Conservation (phyloP, 495 filamentous ascomycete species). For the Aspergillus sparsus region DNA sequence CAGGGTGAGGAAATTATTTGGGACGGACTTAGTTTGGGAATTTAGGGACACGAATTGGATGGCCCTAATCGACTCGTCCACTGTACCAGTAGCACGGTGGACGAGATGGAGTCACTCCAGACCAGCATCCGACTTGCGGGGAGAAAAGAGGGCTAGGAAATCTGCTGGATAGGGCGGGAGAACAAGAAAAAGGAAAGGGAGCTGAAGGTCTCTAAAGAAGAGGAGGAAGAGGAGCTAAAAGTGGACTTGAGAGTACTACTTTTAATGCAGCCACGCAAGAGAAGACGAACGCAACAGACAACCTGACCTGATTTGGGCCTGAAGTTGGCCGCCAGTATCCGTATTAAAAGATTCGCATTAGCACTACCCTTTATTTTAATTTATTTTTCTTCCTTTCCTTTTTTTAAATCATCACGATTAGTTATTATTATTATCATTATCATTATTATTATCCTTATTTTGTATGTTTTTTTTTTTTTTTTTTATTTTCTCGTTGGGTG, state of each 20-base stretch:
- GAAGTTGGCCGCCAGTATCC: background rate
- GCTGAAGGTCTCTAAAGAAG: slow-evolving; percentile 17
- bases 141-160: slow-evolving; percentile 12
- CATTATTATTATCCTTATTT: slow-evolving; percentile 7
- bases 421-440: slow-evolving; percentile 2
- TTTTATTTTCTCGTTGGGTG: background rate
- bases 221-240: slow-evolving; percentile 8
- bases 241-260: background rate
- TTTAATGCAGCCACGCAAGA: background rate
- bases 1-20: background rate
- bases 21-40: too few relatives aligned
- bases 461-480: slow-evolving; percentile 11
- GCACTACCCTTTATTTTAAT: too few relatives aligned
- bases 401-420: background rate
- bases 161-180: slow-evolving; percentile 16
- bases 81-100: slow-evolving; percentile 38
- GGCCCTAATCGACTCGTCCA: slow-evolving; percentile 39
- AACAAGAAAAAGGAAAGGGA: slow-evolving; percentile 11
- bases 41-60: slow-evolving; percentile 18
- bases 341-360: too few relatives aligned
- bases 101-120: slow-evolving; percentile 36
- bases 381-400: too few relatives aligned
- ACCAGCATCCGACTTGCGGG: slow-evolving; percentile 39
- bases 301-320: slow-evolving; percentile 21
- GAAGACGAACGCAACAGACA: slow-evolving; percentile 8